A percentile compares a stretch with the other conserved stretches of the same genome.
Conservation (phyloP, 345 rosid species). For the Cardamine occulta region DNA sequence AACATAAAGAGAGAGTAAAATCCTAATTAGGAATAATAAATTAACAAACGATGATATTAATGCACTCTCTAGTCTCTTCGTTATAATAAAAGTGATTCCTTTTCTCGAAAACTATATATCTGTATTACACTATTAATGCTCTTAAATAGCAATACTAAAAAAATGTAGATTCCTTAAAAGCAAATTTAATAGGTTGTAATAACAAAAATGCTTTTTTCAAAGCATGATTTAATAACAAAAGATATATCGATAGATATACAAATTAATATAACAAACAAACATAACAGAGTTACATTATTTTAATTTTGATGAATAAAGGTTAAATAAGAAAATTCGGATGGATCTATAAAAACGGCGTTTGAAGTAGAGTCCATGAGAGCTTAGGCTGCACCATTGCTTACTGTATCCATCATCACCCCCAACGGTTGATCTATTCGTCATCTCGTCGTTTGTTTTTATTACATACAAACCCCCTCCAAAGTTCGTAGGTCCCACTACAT, state of each 20-base stretch:
- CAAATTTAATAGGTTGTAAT: neutral
- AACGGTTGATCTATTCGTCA: constrained; percentile 23
- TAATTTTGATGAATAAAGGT: neutral
- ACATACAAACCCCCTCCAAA: constrained; percentile 8
- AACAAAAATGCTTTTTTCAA: neutral
- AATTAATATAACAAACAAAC: neutral
- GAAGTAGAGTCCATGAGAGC: neutral
- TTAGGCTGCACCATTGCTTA: neutral
- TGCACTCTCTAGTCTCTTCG: constrained; percentile 22
- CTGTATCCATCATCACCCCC: neutral
- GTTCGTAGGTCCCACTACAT: constrained; percentile 1
- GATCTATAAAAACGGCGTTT: neutral
- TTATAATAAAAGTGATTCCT: constrained; percentile 13
- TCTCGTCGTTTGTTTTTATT: constrained; percentile 29
- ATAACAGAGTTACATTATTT: neutral
- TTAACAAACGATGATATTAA: constrained; percentile 12
- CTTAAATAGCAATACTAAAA: constrained; percentile 7
- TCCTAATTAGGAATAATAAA: constrained; percentile 7
- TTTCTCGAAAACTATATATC: neutral
- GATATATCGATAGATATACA: neutral
- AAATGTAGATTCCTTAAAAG: neutral
- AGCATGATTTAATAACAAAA: neutral
- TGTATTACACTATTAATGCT: constrained; percentile 6
- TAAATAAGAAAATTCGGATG: neutral
- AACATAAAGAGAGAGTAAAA: neutral